These are phyloP conservation scores for Nothopassalora personata DNA, from an alignment of 2,329 filamentous ascomycete genomes.

Conservation along the genomic window DNA sequence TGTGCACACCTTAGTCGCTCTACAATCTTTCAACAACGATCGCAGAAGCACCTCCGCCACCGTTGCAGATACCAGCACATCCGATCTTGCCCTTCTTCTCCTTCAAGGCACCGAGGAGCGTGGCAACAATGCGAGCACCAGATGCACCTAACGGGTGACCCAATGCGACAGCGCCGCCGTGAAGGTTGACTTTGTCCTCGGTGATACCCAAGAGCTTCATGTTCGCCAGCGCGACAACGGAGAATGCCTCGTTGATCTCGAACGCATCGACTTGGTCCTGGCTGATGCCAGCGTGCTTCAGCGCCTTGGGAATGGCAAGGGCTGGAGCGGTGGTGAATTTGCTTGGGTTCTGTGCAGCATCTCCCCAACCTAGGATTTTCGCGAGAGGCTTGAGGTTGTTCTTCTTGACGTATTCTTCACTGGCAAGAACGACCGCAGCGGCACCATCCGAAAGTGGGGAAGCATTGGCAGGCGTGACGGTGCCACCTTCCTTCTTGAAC, in stretches of 20 bases:
- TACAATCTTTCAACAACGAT: conserved; percentile 68
- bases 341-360: conserved; percentile 83
- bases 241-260: conserved; percentile 99
- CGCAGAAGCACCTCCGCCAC: conserved; percentile 89
- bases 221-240: conserved; percentile 91
- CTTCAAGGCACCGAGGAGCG: conserved; percentile 78
- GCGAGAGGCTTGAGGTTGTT: conserved; percentile 86
- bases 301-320: conserved; percentile 91
- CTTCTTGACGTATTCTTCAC: conserved; percentile 88
- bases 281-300: conserved; percentile 84
- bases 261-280: conserved; percentile 80
- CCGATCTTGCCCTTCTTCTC: conserved; percentile 93
- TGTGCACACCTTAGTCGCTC: background rate
- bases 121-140: conserved; percentile 88
- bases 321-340: conserved; percentile 95
- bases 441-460: conserved; percentile 95
- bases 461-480: conserved; percentile 92
- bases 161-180: conserved; percentile 90
- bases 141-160: conserved; percentile 93
- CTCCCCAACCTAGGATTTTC: conserved; percentile 96
- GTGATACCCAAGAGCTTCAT: conserved; percentile 79
- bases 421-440: conserved; percentile 85
- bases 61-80: conserved; percentile 94
- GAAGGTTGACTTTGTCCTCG: conserved; percentile 87
- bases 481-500: conserved; percentile 73